These are phyloP conservation scores for Skeletonema menzelii DNA, from an alignment of 108 stramenopile genomes.

Conservation along the genomic window DNA sequence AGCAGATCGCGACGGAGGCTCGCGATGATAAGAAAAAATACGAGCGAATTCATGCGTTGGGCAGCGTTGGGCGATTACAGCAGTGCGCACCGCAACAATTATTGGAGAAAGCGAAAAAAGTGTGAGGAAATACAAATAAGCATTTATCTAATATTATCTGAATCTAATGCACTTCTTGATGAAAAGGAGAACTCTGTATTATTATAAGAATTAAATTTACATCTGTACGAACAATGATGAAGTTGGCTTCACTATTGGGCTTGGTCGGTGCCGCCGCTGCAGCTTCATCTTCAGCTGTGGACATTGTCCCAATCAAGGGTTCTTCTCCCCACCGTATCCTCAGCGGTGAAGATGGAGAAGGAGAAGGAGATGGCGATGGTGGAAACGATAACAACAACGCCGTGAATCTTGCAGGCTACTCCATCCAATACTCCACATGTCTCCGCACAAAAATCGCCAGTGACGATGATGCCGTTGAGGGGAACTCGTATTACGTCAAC, in stretches of 20 bases:
- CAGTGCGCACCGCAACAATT: no score
- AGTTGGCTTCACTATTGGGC: not conserved
- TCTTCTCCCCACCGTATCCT: not conserved
- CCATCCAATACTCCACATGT: constrained; percentile 25
- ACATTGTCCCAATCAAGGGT: not conserved
- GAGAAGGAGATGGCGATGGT: not conserved
- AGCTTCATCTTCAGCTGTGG: not conserved
- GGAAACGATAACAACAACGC: not conserved
- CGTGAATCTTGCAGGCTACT: constrained; percentile 29
- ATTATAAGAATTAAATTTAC: not conserved
- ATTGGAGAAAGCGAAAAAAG: no score
- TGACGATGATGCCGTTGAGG: constrained; percentile 45
- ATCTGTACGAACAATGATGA: not conserved
- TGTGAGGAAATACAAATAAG: no score
- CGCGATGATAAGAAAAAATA: no score
- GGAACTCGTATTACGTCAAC: constrained; percentile 55
- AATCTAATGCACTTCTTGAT: no score
- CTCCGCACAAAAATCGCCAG: constrained; percentile 37
- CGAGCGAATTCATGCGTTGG: no score
- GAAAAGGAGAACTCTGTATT: no score
- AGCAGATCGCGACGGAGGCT: no score
- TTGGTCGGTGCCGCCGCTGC: not conserved
- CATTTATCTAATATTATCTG: no score
- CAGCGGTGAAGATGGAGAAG: not conserved
- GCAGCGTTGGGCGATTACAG: no score